Evolutionary conservation across 106 monocot species (phyloP).

Genomic region (Iris macrosiphon): DNA sequence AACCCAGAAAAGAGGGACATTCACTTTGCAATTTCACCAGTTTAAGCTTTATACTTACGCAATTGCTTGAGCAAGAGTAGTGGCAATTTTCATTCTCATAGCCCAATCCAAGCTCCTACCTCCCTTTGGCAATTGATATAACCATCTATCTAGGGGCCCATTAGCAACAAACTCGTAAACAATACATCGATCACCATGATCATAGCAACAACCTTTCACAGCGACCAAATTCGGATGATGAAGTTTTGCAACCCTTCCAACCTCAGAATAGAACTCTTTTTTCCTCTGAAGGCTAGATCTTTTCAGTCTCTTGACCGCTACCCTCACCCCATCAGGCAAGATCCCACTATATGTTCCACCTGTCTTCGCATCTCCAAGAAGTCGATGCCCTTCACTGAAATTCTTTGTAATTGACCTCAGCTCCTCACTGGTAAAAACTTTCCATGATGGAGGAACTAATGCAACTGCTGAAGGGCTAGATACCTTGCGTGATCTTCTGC

Average conservation of each 20-base stretch:
- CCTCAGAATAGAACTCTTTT: slow-evolving; percentile 94
- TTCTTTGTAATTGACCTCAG: slow-evolving; percentile 87
- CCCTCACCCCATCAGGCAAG: slow-evolving; percentile 73
- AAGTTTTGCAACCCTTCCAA: slow-evolving; percentile 80
- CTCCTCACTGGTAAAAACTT: slow-evolving; percentile 80
- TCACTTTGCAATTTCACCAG: no score
- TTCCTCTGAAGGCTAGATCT: slow-evolving; percentile 91
- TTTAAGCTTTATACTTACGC: slow-evolving; percentile 55
- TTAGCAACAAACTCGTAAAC: slow-evolving; percentile 92
- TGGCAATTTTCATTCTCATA: slow-evolving; percentile 95
- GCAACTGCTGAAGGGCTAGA: slow-evolving; percentile 59
- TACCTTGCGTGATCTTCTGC: slow-evolving; percentile 70
- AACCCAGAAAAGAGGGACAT: no score
- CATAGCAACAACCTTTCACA: slow-evolving; percentile 93
- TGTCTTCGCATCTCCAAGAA: slow-evolving; percentile 87
- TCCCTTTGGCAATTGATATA: slow-evolving; percentile 77
- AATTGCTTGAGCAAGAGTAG: slow-evolving; percentile 96
- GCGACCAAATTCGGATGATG: slow-evolving; percentile 93
- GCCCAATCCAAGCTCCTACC: slow-evolving; percentile 89
- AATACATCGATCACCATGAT: slow-evolving; percentile 92
- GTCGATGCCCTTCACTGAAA: slow-evolving; percentile 94
- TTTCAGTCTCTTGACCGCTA: slow-evolving; percentile 82
- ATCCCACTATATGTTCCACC: slow-evolving; percentile 88
- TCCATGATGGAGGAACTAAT: slow-evolving; percentile 86
- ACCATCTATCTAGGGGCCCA: slow-evolving; percentile 92